Conservation (phyloP, 306 rosid species). For the Cucurbita maxima region DNA sequence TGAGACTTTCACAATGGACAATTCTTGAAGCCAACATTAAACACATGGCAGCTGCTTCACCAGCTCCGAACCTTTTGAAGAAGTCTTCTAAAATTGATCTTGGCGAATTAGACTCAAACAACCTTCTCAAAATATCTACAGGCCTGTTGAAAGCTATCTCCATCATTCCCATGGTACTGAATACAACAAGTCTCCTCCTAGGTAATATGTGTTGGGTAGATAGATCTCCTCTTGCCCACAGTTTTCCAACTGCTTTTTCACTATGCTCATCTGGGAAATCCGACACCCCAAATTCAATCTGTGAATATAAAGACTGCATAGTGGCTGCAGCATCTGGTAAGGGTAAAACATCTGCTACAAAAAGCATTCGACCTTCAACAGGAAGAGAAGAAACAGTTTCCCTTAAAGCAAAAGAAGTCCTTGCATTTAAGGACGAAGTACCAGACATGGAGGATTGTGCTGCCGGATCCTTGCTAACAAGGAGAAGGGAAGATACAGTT, state of each 20-base stretch:
- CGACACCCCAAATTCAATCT: constrained; percentile 67
- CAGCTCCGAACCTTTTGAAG: constrained; percentile 89
- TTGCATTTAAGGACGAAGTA: constrained; percentile 35
- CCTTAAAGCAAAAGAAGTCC: constrained; percentile 79
- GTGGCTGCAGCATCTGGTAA: constrained; percentile 58
- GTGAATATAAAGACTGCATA: constrained; percentile 75
- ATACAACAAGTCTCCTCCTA: constrained; percentile 75
- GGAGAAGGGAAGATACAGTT: constrained; percentile 67
- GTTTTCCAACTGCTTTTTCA: constrained; percentile 67
- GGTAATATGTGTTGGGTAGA: constrained; percentile 91
- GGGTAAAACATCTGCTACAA: constrained; percentile 86
- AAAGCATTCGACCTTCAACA: constrained; percentile 92
- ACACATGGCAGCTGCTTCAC: constrained; percentile 97
- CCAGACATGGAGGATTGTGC: constrained; percentile 49
- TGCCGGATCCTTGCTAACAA: constrained; percentile 68
- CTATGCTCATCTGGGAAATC: constrained; percentile 49
- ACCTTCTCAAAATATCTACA: constrained; percentile 70
- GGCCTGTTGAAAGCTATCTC: constrained; percentile 92
- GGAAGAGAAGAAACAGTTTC: constrained; percentile 81
- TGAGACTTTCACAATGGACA: constrained; percentile 68
- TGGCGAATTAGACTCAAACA: constrained; percentile 73
- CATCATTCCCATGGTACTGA: constrained; percentile 98
- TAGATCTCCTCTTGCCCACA: constrained; percentile 96
- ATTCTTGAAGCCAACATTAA: constrained; percentile 80
- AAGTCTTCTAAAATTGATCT: constrained; percentile 85